Evolutionary conservation across 306 rosid genomes (phyloP).

Genomic region (Arachis stenosperma): DNA sequence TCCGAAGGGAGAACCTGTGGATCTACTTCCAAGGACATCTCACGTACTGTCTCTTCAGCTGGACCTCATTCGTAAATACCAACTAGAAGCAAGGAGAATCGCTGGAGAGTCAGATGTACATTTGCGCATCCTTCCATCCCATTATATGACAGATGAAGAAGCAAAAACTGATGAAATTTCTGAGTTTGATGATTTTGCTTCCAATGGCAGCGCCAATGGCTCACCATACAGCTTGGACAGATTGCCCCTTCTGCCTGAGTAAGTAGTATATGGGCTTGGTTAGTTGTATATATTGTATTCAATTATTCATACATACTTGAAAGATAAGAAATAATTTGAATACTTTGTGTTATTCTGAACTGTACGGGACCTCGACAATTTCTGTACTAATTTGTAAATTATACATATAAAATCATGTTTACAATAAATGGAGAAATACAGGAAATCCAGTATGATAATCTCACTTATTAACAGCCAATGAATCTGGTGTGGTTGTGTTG

Average conservation of each 20-base stretch:
- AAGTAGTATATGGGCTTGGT: slow-evolving; percentile 45
- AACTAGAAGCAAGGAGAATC: slow-evolving; percentile 60
- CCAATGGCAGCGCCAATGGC: slow-evolving; percentile 58
- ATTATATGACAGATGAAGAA: slow-evolving; percentile 38
- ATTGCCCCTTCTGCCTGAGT: slow-evolving; percentile 80
- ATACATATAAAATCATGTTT: no score
- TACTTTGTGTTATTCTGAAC: no score
- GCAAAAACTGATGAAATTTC: slow-evolving; percentile 29
- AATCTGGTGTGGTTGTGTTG: no score
- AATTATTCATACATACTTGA: no score
- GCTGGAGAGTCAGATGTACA: slow-evolving; percentile 46
- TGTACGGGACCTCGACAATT: no score
- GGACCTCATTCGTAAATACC: slow-evolving; percentile 71
- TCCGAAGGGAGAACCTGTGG: slow-evolving; percentile 76
- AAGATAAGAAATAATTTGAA: no score
- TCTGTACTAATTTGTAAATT: no score
- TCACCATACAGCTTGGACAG: slow-evolving; percentile 49
- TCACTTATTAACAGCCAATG: no score
- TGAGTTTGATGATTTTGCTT: slow-evolving; percentile 49
- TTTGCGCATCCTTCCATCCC: slow-evolving; percentile 72
- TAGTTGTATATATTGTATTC: slow-evolving; percentile 3
- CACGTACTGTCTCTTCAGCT: slow-evolving; percentile 65
- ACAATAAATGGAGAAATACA: no score
- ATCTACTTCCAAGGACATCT: slow-evolving; percentile 79
- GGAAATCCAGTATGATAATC: no score